phyloP scores from a whole-genome alignment of 2,329 filamentous ascomycete genomes.

The Exophiala sideris region DNA sequence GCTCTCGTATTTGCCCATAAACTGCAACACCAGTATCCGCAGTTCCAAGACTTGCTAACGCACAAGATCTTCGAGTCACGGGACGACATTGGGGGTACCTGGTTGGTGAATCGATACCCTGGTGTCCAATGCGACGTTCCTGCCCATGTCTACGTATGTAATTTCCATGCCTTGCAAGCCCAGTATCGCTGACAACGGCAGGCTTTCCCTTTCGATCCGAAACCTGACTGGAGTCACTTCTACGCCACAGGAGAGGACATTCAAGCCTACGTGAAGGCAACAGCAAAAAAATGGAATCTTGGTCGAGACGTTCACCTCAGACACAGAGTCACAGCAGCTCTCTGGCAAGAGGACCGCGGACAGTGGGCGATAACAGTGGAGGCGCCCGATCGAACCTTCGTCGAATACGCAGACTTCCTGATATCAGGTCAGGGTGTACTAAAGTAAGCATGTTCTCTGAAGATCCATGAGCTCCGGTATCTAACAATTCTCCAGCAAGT shows the following conservation, averaged over 20 bases:
- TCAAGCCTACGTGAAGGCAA: constrained; percentile 60
- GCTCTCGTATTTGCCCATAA: constrained; percentile 42
- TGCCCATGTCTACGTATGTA: constrained; percentile 60
- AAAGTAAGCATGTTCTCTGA: background rate
- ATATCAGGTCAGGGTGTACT: background rate
- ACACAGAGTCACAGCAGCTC: constrained; percentile 53
- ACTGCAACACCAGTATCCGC: constrained; percentile 36
- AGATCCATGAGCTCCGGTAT: background rate
- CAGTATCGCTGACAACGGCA: background rate
- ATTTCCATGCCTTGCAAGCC: background rate
- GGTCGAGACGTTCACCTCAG: constrained; percentile 57
- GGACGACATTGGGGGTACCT: constrained; percentile 40
- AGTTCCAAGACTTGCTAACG: constrained; percentile 35
- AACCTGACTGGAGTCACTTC: constrained; percentile 65
- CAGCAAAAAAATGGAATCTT: constrained; percentile 63
- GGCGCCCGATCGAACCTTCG: background rate
- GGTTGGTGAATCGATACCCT: constrained; percentile 42
- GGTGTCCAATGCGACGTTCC: constrained; percentile 60
- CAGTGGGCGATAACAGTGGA: constrained; percentile 53
- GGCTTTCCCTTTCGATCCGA: constrained; percentile 60
- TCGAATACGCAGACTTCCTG: background rate
- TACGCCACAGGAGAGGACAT: constrained; percentile 68
- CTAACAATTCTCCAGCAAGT: background rate
- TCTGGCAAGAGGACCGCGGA: constrained; percentile 53
- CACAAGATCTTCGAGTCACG: constrained; percentile 45